These are phyloP conservation scores for Alternaria sp. DNA, from an alignment of 2,329 filamentous ascomycete genomes.

Conservation along the genomic window DNA sequence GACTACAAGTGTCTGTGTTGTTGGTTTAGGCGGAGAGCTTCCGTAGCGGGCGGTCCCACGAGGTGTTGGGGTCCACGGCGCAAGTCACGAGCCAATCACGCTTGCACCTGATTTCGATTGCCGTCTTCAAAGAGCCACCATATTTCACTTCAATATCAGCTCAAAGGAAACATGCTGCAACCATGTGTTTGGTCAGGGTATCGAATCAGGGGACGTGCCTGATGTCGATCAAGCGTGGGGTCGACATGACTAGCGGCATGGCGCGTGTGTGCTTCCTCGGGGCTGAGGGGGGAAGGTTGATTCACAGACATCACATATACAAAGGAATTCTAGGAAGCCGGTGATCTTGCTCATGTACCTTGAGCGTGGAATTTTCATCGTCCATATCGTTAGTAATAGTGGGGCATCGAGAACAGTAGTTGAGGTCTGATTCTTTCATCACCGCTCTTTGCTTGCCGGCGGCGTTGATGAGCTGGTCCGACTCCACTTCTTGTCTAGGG, in stretches of 20 bases:
- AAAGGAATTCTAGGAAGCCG: not conserved
- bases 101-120: conserved; percentile 12
- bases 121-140: not conserved
- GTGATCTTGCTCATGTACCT: not conserved
- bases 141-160: not conserved
- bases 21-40: conserved; percentile 25
- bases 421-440: not conserved
- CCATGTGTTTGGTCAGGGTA: conserved; percentile 2
- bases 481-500: conserved; percentile 6
- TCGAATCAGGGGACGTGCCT: conserved; percentile 18
- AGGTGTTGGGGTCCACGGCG: conserved; percentile 15
- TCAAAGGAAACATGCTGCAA: conserved; percentile 4
- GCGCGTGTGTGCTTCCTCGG: conserved; percentile 7
- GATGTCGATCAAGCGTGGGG: conserved; percentile 21
- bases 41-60: conserved; percentile 14
- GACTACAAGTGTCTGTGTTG: conserved; percentile 21
- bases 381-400: not conserved
- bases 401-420: not conserved
- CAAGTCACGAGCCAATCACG: conserved; percentile 19
- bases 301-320: not conserved
- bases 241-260: conserved; percentile 13
- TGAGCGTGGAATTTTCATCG: no score
- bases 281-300: not conserved
- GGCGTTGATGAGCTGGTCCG: not conserved
- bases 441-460: conserved; percentile 4